Conservation (phyloP, 2,329 filamentous ascomycete species). For the Ascocoryne sarcoides region DNA sequence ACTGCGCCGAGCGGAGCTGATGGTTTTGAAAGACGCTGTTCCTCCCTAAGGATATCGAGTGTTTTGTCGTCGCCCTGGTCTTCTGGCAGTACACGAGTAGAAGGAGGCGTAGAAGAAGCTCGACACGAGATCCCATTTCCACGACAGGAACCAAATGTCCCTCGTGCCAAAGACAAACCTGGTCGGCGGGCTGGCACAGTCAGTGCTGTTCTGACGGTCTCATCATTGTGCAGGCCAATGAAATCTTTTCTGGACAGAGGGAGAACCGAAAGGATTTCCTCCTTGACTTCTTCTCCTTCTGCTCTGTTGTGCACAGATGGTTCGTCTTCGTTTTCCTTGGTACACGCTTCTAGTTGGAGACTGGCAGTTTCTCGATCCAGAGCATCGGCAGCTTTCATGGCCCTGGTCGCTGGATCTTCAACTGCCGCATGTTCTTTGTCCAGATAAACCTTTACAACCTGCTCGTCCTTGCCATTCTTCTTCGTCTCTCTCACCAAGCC, state of each 20-base stretch:
- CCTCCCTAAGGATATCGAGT: no score
- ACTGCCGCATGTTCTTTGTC: not conserved
- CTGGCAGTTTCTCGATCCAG: constrained; percentile 47
- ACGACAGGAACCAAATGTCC: no score
- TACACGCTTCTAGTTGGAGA: constrained; percentile 35
- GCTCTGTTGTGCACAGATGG: not conserved
- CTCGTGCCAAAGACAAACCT: not conserved
- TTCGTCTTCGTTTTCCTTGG: not conserved
- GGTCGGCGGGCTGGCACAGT: constrained; percentile 10
- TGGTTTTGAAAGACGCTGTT: no score
- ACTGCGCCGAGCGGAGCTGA: not conserved
- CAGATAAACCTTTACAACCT: not conserved
- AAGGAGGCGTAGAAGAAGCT: no score
- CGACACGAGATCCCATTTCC: no score
- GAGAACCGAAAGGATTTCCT: no score
- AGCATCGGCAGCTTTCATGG: constrained; percentile 51
- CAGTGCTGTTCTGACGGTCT: constrained; percentile 15
- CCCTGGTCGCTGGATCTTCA: constrained; percentile 42
- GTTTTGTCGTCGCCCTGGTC: no score
- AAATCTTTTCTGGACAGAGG: not conserved
- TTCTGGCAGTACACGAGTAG: no score
- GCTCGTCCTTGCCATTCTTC: not conserved
- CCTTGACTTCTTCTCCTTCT: not conserved
- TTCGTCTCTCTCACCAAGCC: constrained; percentile 26
- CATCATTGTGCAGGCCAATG: constrained; percentile 4